phyloP scores from a whole-genome alignment of 225 moss, liverwort and hornwort genomes.

The Asterella californica region DNA sequence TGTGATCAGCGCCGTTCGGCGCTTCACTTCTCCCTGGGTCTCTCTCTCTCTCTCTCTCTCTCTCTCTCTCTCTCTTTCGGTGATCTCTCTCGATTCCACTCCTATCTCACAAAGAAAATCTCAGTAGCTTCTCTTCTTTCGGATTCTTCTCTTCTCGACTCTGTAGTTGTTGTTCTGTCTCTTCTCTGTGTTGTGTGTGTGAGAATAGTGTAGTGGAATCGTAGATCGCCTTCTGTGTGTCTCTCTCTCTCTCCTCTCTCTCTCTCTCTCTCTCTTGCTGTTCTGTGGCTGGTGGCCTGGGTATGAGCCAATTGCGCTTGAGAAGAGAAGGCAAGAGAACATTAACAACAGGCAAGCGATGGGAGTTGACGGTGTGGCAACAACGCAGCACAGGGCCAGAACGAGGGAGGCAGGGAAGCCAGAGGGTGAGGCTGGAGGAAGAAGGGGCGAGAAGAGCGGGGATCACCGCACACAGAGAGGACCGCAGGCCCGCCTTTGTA shows the following conservation, averaged over 20 bases:
- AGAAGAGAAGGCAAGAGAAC: not conserved
- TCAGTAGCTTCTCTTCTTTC: not conserved
- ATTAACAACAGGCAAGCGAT: not conserved
- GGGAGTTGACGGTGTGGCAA: constrained; percentile 16
- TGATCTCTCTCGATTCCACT: not conserved
- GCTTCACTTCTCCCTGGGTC: constrained; percentile 10
- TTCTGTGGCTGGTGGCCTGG: not conserved
- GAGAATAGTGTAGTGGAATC: not conserved
- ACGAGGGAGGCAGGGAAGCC: constrained; percentile 12
- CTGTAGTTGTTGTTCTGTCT: not conserved
- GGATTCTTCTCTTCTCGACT: constrained; percentile 1
- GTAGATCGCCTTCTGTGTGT: not conserved
- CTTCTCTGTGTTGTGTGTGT: not conserved
- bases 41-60: constrained; percentile 9
- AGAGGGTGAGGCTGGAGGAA: constrained; percentile 18
- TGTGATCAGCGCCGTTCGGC: constrained; percentile 12
- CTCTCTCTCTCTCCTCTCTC: not conserved
- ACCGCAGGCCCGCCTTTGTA: constrained; percentile 23
- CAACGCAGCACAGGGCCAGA: not conserved
- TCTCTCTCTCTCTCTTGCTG: not conserved
- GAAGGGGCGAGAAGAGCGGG: constrained; percentile 26
- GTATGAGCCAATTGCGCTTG: constrained; percentile 12
- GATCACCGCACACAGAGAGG: constrained; percentile 2
- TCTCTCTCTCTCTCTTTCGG: not conserved
- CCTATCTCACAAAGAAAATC: not conserved